These are phyloP conservation scores for Didymella arachidicola DNA, from an alignment of 2,329 filamentous ascomycete species.

Conservation along the genomic window DNA sequence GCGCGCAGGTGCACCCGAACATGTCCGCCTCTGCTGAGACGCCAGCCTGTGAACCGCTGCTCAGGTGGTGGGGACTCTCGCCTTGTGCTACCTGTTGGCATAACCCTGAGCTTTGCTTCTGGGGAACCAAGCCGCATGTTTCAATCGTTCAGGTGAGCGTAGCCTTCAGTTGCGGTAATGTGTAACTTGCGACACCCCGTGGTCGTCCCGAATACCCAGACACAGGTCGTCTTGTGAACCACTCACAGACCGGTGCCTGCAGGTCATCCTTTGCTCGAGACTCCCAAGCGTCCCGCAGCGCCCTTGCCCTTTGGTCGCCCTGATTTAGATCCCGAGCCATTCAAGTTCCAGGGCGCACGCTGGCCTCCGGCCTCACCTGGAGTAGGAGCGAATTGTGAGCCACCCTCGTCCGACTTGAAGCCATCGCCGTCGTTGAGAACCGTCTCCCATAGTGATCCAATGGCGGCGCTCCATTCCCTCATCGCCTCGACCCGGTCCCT, in stretches of 20 bases:
- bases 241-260: constrained; percentile 43
- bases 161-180: constrained; percentile 44
- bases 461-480: constrained; percentile 73
- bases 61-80: constrained; percentile 32
- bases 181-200: constrained; percentile 42
- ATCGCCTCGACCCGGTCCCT: constrained; percentile 77
- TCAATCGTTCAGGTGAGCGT: constrained; percentile 43
- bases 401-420: constrained; percentile 61
- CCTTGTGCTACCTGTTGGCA: constrained; percentile 41
- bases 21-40: constrained; percentile 47
- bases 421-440: constrained; percentile 82
- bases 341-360: constrained; percentile 40
- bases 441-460: constrained; percentile 72
- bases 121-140: constrained; percentile 44
- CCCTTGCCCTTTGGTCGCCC: constrained; percentile 51
- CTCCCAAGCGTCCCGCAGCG: constrained; percentile 45
- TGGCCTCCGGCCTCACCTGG: constrained; percentile 39
- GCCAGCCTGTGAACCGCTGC: constrained; percentile 33
- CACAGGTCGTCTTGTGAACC: constrained; percentile 44
- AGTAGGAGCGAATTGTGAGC: constrained; percentile 43
- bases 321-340: constrained; percentile 40
- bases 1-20: constrained; percentile 43
- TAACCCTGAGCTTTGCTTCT: constrained; percentile 34
- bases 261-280: constrained; percentile 52
- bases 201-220: constrained; percentile 41